phyloP scores from a whole-genome alignment of 1,284 basidiomycete genomes.

The Fistulinella cinereoalba region DNA sequence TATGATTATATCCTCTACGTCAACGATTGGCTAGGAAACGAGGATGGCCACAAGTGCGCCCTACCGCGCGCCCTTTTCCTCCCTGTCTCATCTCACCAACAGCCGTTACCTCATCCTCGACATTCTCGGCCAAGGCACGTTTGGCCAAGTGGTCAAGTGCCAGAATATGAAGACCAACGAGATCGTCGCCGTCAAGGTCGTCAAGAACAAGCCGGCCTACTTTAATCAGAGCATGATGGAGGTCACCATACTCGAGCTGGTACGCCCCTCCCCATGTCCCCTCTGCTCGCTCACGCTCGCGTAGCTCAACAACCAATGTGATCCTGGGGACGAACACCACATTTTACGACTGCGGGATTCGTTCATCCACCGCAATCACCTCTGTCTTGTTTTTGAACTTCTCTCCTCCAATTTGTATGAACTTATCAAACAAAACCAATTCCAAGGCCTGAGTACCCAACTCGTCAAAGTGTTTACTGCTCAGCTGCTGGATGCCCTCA shows the following conservation, averaged over 20 bases:
- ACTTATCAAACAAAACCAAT: slow-evolving; percentile 99
- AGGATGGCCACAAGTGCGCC: slow-evolving; percentile 86
- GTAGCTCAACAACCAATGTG: slow-evolving; percentile 90
- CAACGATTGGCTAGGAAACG: slow-evolving; percentile 90
- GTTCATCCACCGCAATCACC: slow-evolving; percentile 95
- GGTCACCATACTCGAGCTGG: slow-evolving; percentile 94
- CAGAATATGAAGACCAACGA: slow-evolving; percentile 99
- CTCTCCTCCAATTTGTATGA: slow-evolving; percentile 98
- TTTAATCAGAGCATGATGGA: slow-evolving; percentile 99
- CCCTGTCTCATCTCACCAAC: slow-evolving; percentile 14
- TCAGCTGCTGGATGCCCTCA: slow-evolving; percentile 90
- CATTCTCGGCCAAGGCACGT: slow-evolving; percentile 96
- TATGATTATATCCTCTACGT: slow-evolving; percentile 98
- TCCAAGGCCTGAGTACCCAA: slow-evolving; percentile 94
- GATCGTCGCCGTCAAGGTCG: slow-evolving; percentile 97
- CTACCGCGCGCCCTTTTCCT: slow-evolving; percentile 7
- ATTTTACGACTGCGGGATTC: slow-evolving; percentile 94
- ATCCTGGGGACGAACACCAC: slow-evolving; percentile 94
- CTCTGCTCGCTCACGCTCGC: too few species aligned
- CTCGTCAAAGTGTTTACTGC: slow-evolving; percentile 98
- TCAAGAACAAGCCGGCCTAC: slow-evolving; percentile 99
- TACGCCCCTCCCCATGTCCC: slow-evolving; percentile 42
- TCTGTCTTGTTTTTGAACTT: slow-evolving; percentile 97
- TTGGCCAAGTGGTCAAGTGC: slow-evolving; percentile 99
- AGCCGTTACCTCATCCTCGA: slow-evolving; percentile 91